Conservation (phyloP, 805 yeast species). For the Pichia pseudocactophila region DNA sequence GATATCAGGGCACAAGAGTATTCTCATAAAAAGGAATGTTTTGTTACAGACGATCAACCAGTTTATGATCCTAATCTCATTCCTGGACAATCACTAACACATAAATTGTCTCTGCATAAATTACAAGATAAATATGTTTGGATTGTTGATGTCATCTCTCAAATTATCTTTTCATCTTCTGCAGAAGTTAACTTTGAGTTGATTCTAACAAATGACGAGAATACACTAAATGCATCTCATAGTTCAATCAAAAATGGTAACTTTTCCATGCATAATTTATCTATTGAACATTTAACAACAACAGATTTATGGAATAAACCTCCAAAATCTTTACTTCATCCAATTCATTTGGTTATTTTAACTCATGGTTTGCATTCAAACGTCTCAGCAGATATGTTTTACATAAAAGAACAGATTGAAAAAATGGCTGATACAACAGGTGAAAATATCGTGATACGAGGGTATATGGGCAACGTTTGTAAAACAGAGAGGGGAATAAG, state of each 20-base stretch:
- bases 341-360: conserved; percentile 73
- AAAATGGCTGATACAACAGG: conserved; percentile 31
- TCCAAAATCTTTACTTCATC: conserved; percentile 36
- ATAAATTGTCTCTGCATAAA: conserved; percentile 58
- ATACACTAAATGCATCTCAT: conserved; percentile 26
- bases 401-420: conserved; percentile 73
- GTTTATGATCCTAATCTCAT: conserved; percentile 59
- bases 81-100: conserved; percentile 56
- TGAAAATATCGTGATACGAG: conserved; percentile 72
- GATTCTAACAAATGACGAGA: conserved; percentile 44
- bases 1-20: conserved; percentile 69
- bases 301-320: conserved; percentile 71
- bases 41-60: conserved; percentile 73
- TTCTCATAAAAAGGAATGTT: conserved; percentile 40
- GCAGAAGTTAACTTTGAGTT: conserved; percentile 59
- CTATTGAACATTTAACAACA: conserved; percentile 50
- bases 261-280: conserved; percentile 20
- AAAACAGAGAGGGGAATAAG: conserved; percentile 85
- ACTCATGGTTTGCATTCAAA: conserved; percentile 94
- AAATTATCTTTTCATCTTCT: conserved; percentile 60
- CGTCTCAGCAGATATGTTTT: conserved; percentile 82
- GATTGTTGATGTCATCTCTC: conserved; percentile 76
- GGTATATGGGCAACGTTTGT: conserved; percentile 75
- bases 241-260: conserved; percentile 20
- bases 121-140: conserved; percentile 54